Base-by-base conservation (phyloP, 2,329 filamentous ascomycete species). In the Trichoderma harzianum region DNA sequence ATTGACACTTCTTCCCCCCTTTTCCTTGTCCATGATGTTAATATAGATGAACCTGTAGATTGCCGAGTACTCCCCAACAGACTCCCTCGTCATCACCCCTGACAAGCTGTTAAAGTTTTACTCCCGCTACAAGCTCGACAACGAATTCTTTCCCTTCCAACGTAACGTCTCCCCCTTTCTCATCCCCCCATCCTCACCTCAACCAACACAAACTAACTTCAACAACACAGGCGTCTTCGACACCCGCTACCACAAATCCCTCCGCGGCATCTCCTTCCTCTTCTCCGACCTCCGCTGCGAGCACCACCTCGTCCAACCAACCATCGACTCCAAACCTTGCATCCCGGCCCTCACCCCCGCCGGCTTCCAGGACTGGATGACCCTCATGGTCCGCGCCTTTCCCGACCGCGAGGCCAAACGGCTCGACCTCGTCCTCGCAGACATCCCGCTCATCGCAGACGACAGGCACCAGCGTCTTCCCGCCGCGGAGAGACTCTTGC, bases 71-170 rank as follows among this genome's bases (percentile, higher is more conserved):
- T 75, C 74, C n/a, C 79, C 79, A 5, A 72, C 69, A 39, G 76
- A 78, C 65, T 79, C 78, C 2, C 67, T 95, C 18, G 92, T 96
- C 55, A 86, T 97, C 43, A 89, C 91, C 0, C 93, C 94, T 0
- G 83, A 88, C 6, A 96, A 96, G 82, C 87, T 97, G 84, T 86
- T 88, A 16, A 85, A 86, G 62, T 93, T 95, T 75, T 97, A 97
- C 78, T 84, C 87, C 18, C 87, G 88, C 69, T 92, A 92, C 72
- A 86, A 86, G 65, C 79, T 94, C 2, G 82, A 88, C 0, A 82
- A 86, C 16, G 94, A 97, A 76, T 83, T 86, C 3, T 91, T 93
- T 78, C 90, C 89, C 2, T 94, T 93, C 84, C 81, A 87, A 75
- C 86, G 91, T 91, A 81, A 81, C 80, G 86, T 73, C 14, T 2